Evolutionary conservation across 371 early-diverging fungal species (phyloP), one percentile per base, ranked within the genome.

Genomic region (Mortierella sp.): DNA sequence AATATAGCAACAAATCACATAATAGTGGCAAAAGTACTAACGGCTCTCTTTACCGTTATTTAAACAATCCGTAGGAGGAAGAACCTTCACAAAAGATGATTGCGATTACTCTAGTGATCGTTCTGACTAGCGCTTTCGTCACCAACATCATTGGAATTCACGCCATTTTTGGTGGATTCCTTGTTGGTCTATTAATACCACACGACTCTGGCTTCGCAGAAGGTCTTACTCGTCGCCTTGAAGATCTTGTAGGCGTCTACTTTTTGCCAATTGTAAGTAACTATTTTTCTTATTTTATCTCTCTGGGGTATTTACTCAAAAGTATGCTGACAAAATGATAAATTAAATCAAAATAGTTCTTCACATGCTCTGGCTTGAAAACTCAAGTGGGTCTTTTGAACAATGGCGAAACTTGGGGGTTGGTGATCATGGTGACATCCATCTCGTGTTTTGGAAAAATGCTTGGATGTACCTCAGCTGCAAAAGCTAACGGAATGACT

Each of bases 151-250:
- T 96, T 66, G 97, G 98, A 28, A 90, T 96, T 39, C 95, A 97
- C 78, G 86, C 94, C 11, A 97, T 97, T 66, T 97, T 98, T 87
- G 98, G 98, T n/a, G 97, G 93, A 0, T 97, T 97, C 77, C 66
- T 97, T 1, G 89, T 92, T 18, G 98, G 98, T 5, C 84, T 95
- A 16, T 90, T 96, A 35, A 87, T 95, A 5, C 98, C 98, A 0
- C 97, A 96, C 77, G 93, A 95, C 59, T 88, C 92, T 68, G 97
- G 96, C 30, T 93, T 98, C 73, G 93, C 97, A 2, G 86, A 94
- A 60, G 91, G 92, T 54, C 87, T 98, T n/a, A 93, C 95, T 0
- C 96, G 96, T 62, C 95, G 96, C 84, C 92, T 97, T 59, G 97
- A 98, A 75, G 98, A 98, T 83, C 84, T 97, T 14, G 88, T 97